These are phyloP conservation scores for Colletotrichum nymphaeae DNA, from an alignment of 2,329 filamentous ascomycete species.

Conservation along the genomic window DNA sequence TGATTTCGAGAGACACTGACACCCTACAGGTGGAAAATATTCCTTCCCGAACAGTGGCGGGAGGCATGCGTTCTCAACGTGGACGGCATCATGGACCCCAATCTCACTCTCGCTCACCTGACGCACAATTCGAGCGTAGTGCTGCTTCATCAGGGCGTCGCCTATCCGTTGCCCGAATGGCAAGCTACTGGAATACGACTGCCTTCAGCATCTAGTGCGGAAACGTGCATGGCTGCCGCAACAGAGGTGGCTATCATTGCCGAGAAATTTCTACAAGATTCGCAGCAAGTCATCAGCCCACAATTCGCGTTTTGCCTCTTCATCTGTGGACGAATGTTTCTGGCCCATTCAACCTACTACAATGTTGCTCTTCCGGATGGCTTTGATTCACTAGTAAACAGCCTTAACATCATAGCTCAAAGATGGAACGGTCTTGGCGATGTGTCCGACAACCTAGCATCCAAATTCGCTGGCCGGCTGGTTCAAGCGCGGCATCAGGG, in stretches of 20 bases:
- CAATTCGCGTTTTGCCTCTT: slow-evolving; percentile 55
- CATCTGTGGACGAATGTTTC: slow-evolving; percentile 47
- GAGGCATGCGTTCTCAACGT: slow-evolving; percentile 52
- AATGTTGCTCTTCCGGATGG: slow-evolving; percentile 41
- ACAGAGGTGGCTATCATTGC: slow-evolving; percentile 51
- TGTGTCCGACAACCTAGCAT: slow-evolving; percentile 45
- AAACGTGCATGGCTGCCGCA: slow-evolving; percentile 53
- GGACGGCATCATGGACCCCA: slow-evolving; percentile 55
- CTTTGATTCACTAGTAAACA: slow-evolving; percentile 47
- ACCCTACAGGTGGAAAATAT: slow-evolving; percentile 54
- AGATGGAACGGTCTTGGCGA: slow-evolving; percentile 48
- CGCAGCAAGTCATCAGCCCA: slow-evolving; percentile 43
- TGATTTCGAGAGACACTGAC: neutral
- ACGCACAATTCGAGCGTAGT: slow-evolving; percentile 49
- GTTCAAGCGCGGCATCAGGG: slow-evolving; percentile 42
- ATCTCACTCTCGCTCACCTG: slow-evolving; percentile 50
- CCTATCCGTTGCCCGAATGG: slow-evolving; percentile 48
- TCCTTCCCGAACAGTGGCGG: slow-evolving; percentile 55
- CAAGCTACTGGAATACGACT: slow-evolving; percentile 44
- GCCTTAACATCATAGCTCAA: slow-evolving; percentile 48
- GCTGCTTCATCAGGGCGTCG: slow-evolving; percentile 53
- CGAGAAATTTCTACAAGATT: slow-evolving; percentile 47
- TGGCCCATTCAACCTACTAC: slow-evolving; percentile 48
- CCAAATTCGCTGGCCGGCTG: slow-evolving; percentile 47
- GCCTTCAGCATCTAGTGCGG: slow-evolving; percentile 51